Base-by-base conservation (phyloP, 2,329 filamentous ascomycete genomes). In the Acephala macrosclerotiorum region DNA sequence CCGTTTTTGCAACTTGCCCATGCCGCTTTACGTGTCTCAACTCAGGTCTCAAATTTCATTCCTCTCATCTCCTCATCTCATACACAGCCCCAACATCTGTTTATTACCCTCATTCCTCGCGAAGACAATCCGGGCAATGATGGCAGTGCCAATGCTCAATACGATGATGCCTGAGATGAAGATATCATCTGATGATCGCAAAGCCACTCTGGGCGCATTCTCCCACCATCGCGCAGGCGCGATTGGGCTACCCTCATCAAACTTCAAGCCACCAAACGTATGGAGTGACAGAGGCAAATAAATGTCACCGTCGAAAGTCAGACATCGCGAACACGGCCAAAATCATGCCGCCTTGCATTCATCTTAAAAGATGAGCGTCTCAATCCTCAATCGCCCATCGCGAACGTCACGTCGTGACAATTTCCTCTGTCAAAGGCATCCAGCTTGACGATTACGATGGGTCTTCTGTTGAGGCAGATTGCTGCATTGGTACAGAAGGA, bases 401-500 rank as follows among this genome's bases (percentile, higher is more conserved):
- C 12, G 12, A 14, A 14, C 18, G 18, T 42, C 18, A n/a, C 18
- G 38, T 42, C 38, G 18, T 42, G 38, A 42, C 38, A 42, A 42
- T n/a, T 14, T 42, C 12, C 12, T 6, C 14, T 14, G 12, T 4
- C 12, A 42, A 42, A 12, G 38, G 12, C 38, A 3, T 6, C 38
- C 4, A 42, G 38, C 12, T n/a, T 5, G 38, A 6, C 58, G 36
- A 45, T 63, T 26, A 53, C 55, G 42, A 65, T 60, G 61, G 86
- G 86, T 84, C 77, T 80, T 61, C 78, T 87, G 73, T 66, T 84
- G 70, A 82, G 83, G 69, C 87, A 89, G 76, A 84, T 84, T 59
- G 81, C 82, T 80, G 88, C 86, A 60, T 79, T 90, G 65, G 84
- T 83, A 75, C 78, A 77, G 73, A 90, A 90, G 75, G 89, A 89